Conservation (phyloP, 2,329 filamentous ascomycete genomes). For the Calonectria pteridis region DNA sequence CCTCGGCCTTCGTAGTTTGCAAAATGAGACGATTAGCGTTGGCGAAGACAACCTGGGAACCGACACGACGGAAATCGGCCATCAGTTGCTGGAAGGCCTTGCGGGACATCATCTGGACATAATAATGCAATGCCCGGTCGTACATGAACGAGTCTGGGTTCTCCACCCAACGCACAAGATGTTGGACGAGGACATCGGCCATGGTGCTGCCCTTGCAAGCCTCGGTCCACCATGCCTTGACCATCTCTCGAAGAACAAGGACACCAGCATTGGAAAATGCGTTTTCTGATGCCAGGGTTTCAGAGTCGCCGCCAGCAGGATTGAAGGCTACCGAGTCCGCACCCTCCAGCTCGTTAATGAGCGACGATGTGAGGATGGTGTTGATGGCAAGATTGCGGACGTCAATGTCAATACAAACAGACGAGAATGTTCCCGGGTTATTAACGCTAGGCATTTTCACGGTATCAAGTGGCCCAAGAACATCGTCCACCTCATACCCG, state of each 20-base stretch:
- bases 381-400: slow-evolving; percentile 97
- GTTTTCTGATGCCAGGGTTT: slow-evolving; percentile 82
- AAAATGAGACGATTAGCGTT: slow-evolving; percentile 89
- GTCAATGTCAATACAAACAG: slow-evolving; percentile 95
- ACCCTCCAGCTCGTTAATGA: slow-evolving; percentile 96
- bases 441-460: slow-evolving; percentile 95
- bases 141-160: slow-evolving; percentile 95
- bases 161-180: slow-evolving; percentile 97
- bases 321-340: slow-evolving; percentile 90
- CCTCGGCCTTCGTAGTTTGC: slow-evolving; percentile 96
- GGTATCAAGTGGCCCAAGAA: slow-evolving; percentile 83
- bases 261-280: slow-evolving; percentile 95
- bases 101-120: slow-evolving; percentile 98
- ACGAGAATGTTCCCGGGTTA: slow-evolving; percentile 92
- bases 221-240: slow-evolving; percentile 98
- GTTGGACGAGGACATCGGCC: slow-evolving; percentile 98
- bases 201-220: slow-evolving; percentile 91
- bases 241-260: slow-evolving; percentile 94
- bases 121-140: slow-evolving; percentile 93
- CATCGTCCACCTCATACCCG: slow-evolving; percentile 93
- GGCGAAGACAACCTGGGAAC: slow-evolving; percentile 95
- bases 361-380: slow-evolving; percentile 94
- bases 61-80: slow-evolving; percentile 94
- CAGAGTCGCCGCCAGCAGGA: slow-evolving; percentile 55
- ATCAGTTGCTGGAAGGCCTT: slow-evolving; percentile 98